phyloP scores from a whole-genome alignment of 176 grass and related monocot genomes.

The Tillandsia fasciculata region DNA sequence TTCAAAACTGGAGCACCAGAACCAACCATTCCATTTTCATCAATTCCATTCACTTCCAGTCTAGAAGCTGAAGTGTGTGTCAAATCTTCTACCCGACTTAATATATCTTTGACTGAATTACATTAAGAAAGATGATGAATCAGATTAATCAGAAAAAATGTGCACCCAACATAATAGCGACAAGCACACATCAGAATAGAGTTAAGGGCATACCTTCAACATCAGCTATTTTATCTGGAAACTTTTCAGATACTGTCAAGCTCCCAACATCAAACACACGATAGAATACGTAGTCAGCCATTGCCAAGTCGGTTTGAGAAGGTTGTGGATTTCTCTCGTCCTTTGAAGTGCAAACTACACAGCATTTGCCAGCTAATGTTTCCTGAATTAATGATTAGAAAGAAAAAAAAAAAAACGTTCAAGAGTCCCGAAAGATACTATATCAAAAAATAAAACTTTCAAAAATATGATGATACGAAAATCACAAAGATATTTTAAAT shows the following conservation, averaged over 20 bases:
- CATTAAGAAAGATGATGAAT: conserved; percentile 1
- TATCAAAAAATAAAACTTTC: background rate
- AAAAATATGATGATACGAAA: too few species aligned
- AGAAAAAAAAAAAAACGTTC: conserved; percentile 11
- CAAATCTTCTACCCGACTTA: conserved; percentile 46
- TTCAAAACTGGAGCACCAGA: background rate
- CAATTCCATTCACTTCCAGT: background rate
- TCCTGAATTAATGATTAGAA: conserved; percentile 41
- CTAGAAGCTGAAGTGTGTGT: conserved; percentile 11
- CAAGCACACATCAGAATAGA: background rate
- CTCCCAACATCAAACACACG: conserved; percentile 56
- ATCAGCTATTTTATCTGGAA: conserved; percentile 50
- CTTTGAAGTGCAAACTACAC: conserved; percentile 71
- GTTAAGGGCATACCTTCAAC: conserved; percentile 27
- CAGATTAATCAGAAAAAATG: background rate
- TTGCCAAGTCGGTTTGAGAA: conserved; percentile 38
- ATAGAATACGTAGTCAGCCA: conserved; percentile 79
- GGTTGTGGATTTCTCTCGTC: conserved; percentile 65
- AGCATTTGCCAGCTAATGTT: conserved; percentile 77
- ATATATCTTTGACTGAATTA: conserved; percentile 39
- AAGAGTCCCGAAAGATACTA: background rate
- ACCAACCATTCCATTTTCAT: background rate
- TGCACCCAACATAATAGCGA: background rate
- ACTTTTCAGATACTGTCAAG: conserved; percentile 39
- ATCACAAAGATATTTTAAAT: too few species aligned